Conservation (phyloP, 1,284 basidiomycete species). For the Hypsizygus ulmarius region DNA sequence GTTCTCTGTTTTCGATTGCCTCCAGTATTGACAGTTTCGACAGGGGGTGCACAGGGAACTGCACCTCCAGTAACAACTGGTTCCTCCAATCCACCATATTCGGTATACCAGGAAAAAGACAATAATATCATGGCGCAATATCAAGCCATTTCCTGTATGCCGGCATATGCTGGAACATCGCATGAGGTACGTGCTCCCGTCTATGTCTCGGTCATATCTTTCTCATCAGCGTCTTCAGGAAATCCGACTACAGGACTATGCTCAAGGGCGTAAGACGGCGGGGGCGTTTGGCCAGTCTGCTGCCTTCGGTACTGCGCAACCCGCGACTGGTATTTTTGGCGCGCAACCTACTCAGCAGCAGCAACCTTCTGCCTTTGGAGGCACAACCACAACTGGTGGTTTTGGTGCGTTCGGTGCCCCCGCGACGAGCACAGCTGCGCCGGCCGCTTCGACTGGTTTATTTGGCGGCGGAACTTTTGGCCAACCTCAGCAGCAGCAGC, state of each 20-base stretch:
- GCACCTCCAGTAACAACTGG: constrained; percentile 56
- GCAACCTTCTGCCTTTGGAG: constrained; percentile 32
- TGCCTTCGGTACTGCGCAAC: constrained; percentile 42
- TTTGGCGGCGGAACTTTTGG: constrained; percentile 51
- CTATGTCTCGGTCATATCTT: constrained; percentile 6
- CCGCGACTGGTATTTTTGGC: constrained; percentile 42
- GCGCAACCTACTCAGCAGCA: constrained; percentile 38
- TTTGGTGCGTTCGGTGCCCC: constrained; percentile 41
- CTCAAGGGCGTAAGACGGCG: constrained; percentile 68
- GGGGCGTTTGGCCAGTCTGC: constrained; percentile 45
- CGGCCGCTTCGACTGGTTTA: constrained; percentile 29
- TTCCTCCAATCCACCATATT: constrained; percentile 57
- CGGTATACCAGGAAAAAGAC: constrained; percentile 59
- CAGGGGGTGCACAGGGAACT: constrained; percentile 31
- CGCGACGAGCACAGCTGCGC: constrained; percentile 18
- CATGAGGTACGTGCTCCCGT: constrained; percentile 53
- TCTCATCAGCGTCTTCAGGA: constrained; percentile 45
- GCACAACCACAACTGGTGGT: constrained; percentile 27
- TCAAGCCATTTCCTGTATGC: constrained; percentile 74
- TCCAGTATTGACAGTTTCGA: constrained; percentile 4
- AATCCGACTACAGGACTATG: constrained; percentile 72
- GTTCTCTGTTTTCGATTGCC: constrained; percentile 10
- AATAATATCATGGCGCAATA: constrained; percentile 51
- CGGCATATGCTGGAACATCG: constrained; percentile 66
- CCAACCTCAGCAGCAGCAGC: constrained; percentile 30